A percentile compares a stretch with the other conserved stretches of the same genome.
Conservation (phyloP, 192 early-diverging fungal species). For the Backusella mclennaniae region DNA sequence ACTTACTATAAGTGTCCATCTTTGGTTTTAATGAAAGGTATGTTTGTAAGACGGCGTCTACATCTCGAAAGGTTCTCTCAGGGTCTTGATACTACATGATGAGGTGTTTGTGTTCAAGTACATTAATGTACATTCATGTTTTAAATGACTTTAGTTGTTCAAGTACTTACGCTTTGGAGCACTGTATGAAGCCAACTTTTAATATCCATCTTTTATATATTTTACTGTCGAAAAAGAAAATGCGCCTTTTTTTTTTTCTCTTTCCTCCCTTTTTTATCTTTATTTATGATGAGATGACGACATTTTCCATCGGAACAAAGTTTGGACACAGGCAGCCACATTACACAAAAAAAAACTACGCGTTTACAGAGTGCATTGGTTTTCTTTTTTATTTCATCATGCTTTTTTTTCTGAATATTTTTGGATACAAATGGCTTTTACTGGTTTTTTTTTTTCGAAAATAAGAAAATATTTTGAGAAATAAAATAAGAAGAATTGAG, state of each 20-base stretch:
- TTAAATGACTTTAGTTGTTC: not conserved
- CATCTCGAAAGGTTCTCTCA: constrained; percentile 64
- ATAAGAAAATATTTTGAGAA: no score
- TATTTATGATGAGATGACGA: not conserved
- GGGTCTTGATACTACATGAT: constrained; percentile 55
- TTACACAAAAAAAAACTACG: no score
- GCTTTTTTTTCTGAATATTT: no score
- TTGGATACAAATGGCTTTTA: no score
- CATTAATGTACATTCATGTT: not conserved
- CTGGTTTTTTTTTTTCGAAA: no score
- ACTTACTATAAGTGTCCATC: constrained; percentile 69
- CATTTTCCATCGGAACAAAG: not conserved
- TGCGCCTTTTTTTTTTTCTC: not conserved
- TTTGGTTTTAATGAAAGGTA: constrained; percentile 62
- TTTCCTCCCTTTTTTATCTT: not conserved
- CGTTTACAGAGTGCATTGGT: no score
- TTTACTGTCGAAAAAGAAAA: not conserved
- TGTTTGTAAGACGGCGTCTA: constrained; percentile 56
- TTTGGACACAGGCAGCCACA: no score
- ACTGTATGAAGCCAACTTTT: constrained; percentile 29
- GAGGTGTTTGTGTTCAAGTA: not conserved
- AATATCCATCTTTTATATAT: constrained; percentile 13
- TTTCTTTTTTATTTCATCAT: no score
- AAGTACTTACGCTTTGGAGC: constrained; percentile 18
- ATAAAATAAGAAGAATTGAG: no score